phyloP scores from a whole-genome alignment of 495 filamentous ascomycete species.

The Penicillium robsamsonii region DNA sequence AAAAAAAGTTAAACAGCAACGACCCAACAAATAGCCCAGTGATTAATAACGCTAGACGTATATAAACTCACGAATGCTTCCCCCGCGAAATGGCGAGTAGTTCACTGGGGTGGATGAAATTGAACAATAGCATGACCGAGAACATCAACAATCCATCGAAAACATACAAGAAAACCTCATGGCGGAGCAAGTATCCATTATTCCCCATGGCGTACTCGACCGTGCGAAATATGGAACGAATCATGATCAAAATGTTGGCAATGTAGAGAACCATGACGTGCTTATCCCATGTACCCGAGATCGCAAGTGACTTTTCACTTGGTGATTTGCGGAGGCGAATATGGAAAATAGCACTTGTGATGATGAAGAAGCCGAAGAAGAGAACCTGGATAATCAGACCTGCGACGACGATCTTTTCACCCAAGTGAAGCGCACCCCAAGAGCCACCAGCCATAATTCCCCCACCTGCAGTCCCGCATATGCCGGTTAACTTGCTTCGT shows the following conservation, averaged over 20 bases:
- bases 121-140: conserved; percentile 28
- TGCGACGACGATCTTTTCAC: conserved; percentile 43
- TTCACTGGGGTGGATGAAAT: conserved; percentile 10
- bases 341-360: conserved; percentile 45
- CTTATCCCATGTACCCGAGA: conserved; percentile 45
- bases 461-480: conserved; percentile 21
- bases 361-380: conserved; percentile 53
- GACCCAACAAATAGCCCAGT: too few relatives aligned
- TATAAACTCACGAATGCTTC: too few relatives aligned
- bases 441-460: conserved; percentile 32
- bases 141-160: conserved; percentile 64
- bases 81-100: too few relatives aligned
- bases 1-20: too few relatives aligned
- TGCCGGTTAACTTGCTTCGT: not conserved
- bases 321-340: conserved; percentile 28
- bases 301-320: conserved; percentile 20
- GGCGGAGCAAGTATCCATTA: conserved; percentile 47
- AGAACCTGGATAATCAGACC: conserved; percentile 52
- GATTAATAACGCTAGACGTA: too few relatives aligned
- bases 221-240: conserved; percentile 59
- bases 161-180: conserved; percentile 61
- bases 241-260: conserved; percentile 53
- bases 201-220: conserved; percentile 61
- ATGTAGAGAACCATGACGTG: conserved; percentile 54
- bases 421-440: too few relatives aligned